Base-by-base conservation (phyloP, 352 stramenopile species). In the Pythium grandisporangium region DNA sequence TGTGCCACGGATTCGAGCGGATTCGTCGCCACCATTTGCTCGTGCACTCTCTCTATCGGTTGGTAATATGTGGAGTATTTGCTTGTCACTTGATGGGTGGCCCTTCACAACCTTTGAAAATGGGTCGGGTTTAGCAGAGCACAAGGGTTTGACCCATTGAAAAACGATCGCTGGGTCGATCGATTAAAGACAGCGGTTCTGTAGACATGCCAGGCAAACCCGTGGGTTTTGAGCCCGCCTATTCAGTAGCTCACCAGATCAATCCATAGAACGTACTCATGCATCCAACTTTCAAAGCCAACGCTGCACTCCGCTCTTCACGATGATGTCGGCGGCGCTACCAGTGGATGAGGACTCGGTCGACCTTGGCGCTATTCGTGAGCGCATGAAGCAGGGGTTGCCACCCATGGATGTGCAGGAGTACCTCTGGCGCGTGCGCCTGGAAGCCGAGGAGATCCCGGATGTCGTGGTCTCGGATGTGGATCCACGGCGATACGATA, bases 381-480 rank as follows among this genome's bases (percentile, higher is more conserved):
- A 55, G 38, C 69, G 73, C 37, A 90, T 90, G 76, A 59, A 70
- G 30, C 58, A 70, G 30, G 72, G 65, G 6, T 7, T 83, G 1
- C 79, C 79, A 2, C 79, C 79, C 0, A 59, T 66, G 19, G 66
- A 90, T 43, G 79, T 85, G 4, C 74, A 93, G 47, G 79, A 93
- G 56, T 93, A 93, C 54, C 55, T 93, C 6, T 93, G 79, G 79
- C 68, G 79, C 20, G 79, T 93, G 38, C 70, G 79, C 12, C 52
- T 86, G 19, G 79, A 93, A 56, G 79, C 76, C 13, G 71, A 87
- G 40, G 64, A 56, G 22, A 83, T 93, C 42, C 76, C 79, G 10
- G 68, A 90, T 45, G 64, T 93, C 36, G 78, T 89, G 37, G 70
- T 79, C 17, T 61, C 60, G 32, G 58, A 77, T 50, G 55, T 93